These are phyloP conservation scores for Ogataea nakhonphanomensis DNA, from an alignment of 805 yeast genomes.

Conservation along the genomic window DNA sequence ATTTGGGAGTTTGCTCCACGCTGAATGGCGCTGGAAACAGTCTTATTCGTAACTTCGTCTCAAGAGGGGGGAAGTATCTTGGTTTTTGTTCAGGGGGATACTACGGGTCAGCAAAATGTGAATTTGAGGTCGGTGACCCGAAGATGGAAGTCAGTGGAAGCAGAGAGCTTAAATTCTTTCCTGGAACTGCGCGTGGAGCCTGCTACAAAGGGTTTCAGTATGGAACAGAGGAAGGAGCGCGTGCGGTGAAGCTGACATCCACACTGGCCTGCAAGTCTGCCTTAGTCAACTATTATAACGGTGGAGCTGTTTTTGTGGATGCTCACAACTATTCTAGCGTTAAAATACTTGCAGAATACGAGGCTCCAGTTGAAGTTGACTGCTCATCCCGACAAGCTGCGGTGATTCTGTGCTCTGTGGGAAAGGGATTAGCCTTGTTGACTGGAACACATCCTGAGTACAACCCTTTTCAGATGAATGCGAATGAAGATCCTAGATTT, in stretches of 20 bases:
- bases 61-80: conserved; percentile 74
- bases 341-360: conserved; percentile 70
- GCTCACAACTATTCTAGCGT: conserved; percentile 60
- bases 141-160: conserved; percentile 78
- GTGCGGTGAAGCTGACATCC: conserved; percentile 44
- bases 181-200: conserved; percentile 80
- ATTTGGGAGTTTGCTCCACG: conserved; percentile 73
- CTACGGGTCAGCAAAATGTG: conserved; percentile 69
- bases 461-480: conserved; percentile 48
- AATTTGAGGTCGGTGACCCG: conserved; percentile 76
- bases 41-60: conserved; percentile 59
- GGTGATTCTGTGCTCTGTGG: conserved; percentile 61
- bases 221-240: conserved; percentile 72
- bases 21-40: conserved; percentile 69
- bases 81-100: conserved; percentile 98
- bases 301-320: conserved; percentile 84
- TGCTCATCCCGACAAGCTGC: conserved; percentile 54
- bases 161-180: conserved; percentile 77
- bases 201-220: conserved; percentile 80
- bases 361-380: conserved; percentile 50
- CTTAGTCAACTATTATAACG: conserved; percentile 64
- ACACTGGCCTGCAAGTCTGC: conserved; percentile 33
- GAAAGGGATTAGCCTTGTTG: conserved; percentile 71
- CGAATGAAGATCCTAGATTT: conserved; percentile 25
- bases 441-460: conserved; percentile 92